These are phyloP conservation scores for Dioscorea cayenensis DNA, from an alignment of 116 monocot genomes.

Conservation along the genomic window DNA sequence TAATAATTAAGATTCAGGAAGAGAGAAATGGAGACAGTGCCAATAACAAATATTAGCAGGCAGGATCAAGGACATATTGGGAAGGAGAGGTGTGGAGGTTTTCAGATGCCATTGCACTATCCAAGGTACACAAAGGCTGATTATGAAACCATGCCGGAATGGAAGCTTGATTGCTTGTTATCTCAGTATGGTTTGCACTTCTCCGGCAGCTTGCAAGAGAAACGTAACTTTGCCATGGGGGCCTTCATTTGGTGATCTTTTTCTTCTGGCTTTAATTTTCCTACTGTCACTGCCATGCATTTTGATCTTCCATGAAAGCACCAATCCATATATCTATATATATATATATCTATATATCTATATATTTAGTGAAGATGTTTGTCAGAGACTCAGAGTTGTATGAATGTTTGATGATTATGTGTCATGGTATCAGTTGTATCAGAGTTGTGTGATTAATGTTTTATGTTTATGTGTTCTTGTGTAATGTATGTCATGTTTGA, in stretches of 20 bases:
- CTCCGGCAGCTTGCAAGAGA: constrained; percentile 17
- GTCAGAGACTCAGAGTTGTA: not conserved
- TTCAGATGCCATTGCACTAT: constrained; percentile 58
- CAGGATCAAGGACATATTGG: not conserved
- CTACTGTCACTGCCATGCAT: not conserved
- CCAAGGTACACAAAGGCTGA: constrained; percentile 37
- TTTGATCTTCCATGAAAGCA: too few species aligned
- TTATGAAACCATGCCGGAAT: constrained; percentile 49
- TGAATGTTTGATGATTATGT: not conserved
- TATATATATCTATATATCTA: not conserved
- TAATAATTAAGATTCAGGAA: constrained; percentile 1
- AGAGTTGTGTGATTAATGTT: too few species aligned
- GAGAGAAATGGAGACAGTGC: constrained; percentile 3
- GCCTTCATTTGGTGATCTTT: constrained; percentile 28
- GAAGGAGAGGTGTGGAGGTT: not conserved
- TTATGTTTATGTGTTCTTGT: too few species aligned
- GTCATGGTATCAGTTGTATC: not conserved
- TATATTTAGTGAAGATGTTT: not conserved
- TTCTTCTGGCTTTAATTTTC: not conserved
- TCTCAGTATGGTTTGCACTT: constrained; percentile 34
- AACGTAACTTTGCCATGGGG: constrained; percentile 35
- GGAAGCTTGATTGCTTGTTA: constrained; percentile 40
- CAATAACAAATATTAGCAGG: not conserved
- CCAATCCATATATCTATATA: not conserved
- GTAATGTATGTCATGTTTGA: too few species aligned